Evolutionary conservation across 2,329 filamentous ascomycete genomes (phyloP), one percentile per base, ranked within the genome.

Genomic region (Pestalotiopsis sp.): DNA sequence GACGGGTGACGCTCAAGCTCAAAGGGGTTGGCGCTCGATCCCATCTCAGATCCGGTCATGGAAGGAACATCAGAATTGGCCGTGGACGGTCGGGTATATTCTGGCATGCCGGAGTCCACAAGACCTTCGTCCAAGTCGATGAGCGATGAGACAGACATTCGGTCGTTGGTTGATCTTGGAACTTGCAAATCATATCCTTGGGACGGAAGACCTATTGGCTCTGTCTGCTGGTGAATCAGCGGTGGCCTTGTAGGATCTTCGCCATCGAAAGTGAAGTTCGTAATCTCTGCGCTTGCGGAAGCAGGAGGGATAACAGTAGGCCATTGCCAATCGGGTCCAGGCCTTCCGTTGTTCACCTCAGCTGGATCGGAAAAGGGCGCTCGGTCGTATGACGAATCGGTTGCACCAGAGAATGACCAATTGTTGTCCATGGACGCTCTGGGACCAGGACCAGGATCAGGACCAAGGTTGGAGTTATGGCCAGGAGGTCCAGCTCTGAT

Each of bases 1-100:
- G 88, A 90, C 1, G 87, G 82, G 72, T 90, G 89, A n/a, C 86
- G 85, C 75, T 91, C 89, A 3, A 91, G 81, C 67, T 90, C 87
- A 68, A 91, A 91, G 0, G 89, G 88, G 25, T 70, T 70, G 72
- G 89, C 88, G 2, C 82, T 83, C 13, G 84, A 82, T 31, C 86
- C 84, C 39, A 86, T 77, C 68, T 90, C 86, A 0, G 88, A 89
- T 65, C 88, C 88, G 7, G 84, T 83, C 12, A 89, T 80, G 0
- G 87, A 89, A 2, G 77, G 84, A 13, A 83, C 85, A 69, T 90
- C 87, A 1, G 89, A 91, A 75, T 89, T 86, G 12, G 88, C 87
- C 0, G 87, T 89, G 2, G 88, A 89, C 0, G 88, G 88, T 1
- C 87, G 82, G 0, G 84, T 83, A 17, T 52, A 52, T n/a, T 52